phyloP scores from a whole-genome alignment of 345 rosid genomes.

The Balakata baccata region DNA sequence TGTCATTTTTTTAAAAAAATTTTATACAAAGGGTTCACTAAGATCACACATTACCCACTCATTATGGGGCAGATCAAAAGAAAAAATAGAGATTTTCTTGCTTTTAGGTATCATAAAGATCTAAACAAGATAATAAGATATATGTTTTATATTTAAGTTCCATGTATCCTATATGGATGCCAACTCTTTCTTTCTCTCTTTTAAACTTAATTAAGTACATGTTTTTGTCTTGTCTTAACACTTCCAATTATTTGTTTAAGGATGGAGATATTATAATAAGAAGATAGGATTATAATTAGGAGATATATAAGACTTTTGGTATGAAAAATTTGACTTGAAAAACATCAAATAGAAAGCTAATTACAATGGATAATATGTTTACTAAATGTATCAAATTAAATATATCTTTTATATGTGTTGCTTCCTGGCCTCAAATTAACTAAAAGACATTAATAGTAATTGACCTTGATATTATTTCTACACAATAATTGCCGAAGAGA shows the following conservation, averaged over 20 bases:
- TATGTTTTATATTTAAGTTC: neutral
- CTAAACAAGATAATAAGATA: conserved; percentile 3
- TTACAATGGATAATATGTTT: conserved; percentile 4
- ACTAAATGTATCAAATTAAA: neutral
- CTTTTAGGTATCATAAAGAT: conserved; percentile 15
- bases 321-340: neutral
- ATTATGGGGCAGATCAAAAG: conserved; percentile 2
- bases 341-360: neutral
- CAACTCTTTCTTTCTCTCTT: conserved; percentile 16
- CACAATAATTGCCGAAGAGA: neutral
- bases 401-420: neutral
- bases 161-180: conserved; percentile 19
- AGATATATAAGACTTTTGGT: neutral
- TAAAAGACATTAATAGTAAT: neutral
- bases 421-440: neutral
- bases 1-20: neutral
- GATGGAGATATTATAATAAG: neutral
- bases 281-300: neutral
- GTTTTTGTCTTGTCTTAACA: conserved; percentile 5
- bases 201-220: conserved; percentile 10
- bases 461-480: neutral
- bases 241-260: neutral
- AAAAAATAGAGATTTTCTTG: neutral
- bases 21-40: neutral
- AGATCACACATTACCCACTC: neutral